Evolutionary conservation across 331 rosid species (phyloP).

Genomic region (Saraca asoca): DNA sequence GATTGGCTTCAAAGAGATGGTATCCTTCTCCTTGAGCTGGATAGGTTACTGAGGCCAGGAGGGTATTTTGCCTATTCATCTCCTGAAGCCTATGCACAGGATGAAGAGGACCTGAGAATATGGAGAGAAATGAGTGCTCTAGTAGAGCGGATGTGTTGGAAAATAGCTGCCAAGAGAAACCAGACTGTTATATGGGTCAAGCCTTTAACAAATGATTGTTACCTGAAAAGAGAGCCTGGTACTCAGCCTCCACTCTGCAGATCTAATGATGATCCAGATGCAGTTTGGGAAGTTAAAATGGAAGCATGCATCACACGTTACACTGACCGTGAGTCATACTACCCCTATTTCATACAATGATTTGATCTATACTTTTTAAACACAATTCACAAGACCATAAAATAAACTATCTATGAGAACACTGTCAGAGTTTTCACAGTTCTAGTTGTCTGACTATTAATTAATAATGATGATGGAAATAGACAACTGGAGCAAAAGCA

Average conservation of each 20-base stretch:
- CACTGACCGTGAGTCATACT: conserved; percentile 59
- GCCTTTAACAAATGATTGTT: conserved; percentile 79
- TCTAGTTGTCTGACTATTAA: neutral
- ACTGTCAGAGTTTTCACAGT: conserved; percentile 2
- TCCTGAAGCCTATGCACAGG: conserved; percentile 86
- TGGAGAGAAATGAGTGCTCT: conserved; percentile 85
- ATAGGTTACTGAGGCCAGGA: conserved; percentile 76
- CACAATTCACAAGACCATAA: neutral
- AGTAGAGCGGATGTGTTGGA: conserved; percentile 74
- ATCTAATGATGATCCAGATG: conserved; percentile 67
- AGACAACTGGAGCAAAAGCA: conserved; percentile 3
- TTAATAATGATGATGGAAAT: conserved; percentile 20
- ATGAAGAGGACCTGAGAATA: conserved; percentile 78
- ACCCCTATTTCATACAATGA: conserved; percentile 18
- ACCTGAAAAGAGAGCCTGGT: conserved; percentile 57
- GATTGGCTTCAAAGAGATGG: conserved; percentile 95
- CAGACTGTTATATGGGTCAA: conserved; percentile 90
- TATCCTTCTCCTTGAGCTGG: conserved; percentile 82
- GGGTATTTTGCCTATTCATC: conserved; percentile 85
- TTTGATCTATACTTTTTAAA: conserved; percentile 16
- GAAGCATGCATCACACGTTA: conserved; percentile 71
- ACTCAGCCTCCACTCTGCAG: conserved; percentile 72
- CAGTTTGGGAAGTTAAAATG: conserved; percentile 75
- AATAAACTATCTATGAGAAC: conserved; percentile 6
- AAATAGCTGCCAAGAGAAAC: conserved; percentile 65